These are phyloP conservation scores for Fusarium begoniae DNA, from an alignment of 2,329 filamentous ascomycete species.

Conservation along the genomic window DNA sequence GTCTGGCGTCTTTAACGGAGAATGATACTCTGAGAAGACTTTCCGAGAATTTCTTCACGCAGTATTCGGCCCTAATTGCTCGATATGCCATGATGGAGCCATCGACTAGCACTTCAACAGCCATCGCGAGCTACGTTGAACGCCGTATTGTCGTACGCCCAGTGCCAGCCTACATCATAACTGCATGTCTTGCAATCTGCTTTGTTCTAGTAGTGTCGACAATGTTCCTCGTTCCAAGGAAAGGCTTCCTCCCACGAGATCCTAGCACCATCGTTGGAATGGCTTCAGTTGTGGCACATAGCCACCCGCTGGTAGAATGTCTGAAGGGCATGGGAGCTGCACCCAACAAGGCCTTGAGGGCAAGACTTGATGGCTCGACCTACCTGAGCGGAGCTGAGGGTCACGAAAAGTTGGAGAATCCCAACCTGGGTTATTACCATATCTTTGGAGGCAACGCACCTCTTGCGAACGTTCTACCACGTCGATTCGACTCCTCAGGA, in stretches of 20 bases:
- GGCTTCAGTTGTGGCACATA: slow-evolving; percentile 50
- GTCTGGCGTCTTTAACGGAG: slow-evolving; percentile 40
- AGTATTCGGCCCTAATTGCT: slow-evolving; percentile 48
- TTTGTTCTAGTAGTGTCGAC: slow-evolving; percentile 33
- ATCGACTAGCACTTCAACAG: slow-evolving; percentile 27
- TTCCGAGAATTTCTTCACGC: slow-evolving; percentile 45
- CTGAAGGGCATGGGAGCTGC: slow-evolving; percentile 49
- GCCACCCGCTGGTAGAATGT: slow-evolving; percentile 47
- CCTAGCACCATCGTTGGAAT: slow-evolving; percentile 48
- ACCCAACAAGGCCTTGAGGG: slow-evolving; percentile 38
- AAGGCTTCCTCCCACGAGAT: slow-evolving; percentile 49
- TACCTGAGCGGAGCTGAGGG: slow-evolving; percentile 50
- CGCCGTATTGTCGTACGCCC: slow-evolving; percentile 45
- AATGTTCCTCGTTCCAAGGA: slow-evolving; percentile 39
- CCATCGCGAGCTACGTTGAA: slow-evolving; percentile 39
- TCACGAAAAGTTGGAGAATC: slow-evolving; percentile 44
- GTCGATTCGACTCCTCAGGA: slow-evolving; percentile 35
- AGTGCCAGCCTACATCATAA: slow-evolving; percentile 46
- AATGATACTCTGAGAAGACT: slow-evolving; percentile 38
- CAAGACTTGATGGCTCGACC: slow-evolving; percentile 40
- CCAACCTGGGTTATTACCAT: slow-evolving; percentile 39
- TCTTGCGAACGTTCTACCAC: slow-evolving; percentile 6
- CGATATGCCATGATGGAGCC: slow-evolving; percentile 44
- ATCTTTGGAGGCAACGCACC: slow-evolving; percentile 41
- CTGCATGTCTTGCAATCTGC: slow-evolving; percentile 41